These are phyloP conservation scores for Crassisporium funariophilum DNA, from an alignment of 768 basidiomycete species.

Conservation along the genomic window DNA sequence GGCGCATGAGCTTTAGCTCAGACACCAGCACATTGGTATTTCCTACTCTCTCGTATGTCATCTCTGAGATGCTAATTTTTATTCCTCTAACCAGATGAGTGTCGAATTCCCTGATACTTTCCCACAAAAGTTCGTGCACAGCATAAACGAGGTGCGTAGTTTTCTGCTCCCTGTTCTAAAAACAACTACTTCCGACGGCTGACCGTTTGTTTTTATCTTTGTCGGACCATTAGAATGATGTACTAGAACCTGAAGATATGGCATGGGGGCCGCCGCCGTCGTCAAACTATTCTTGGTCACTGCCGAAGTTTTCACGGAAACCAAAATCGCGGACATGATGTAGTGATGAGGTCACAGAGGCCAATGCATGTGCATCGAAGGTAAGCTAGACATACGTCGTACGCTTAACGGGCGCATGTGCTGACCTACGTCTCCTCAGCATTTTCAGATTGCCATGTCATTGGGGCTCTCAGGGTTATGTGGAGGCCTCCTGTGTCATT, in stretches of 20 bases:
- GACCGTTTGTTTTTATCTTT: constrained; percentile 1
- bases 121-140: constrained; percentile 9
- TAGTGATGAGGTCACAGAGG: neutral
- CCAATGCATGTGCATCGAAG: neutral
- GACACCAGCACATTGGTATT: constrained; percentile 26
- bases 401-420: no score
- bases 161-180: neutral
- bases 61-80: constrained; percentile 3
- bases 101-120: constrained; percentile 14
- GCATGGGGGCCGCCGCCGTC: constrained; percentile 39
- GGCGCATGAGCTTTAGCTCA: constrained; percentile 28
- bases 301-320: constrained; percentile 26
- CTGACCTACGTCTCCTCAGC: no score
- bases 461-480: no score
- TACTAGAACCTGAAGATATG: constrained; percentile 39
- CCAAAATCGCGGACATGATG: neutral
- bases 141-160: constrained; percentile 17
- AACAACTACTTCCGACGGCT: no score
- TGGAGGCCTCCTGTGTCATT: no score
- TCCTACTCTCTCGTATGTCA: neutral
- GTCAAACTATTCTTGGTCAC: constrained; percentile 17
- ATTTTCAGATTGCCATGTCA: no score
- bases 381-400: no score
- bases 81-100: constrained; percentile 11
- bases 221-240: constrained; percentile 23